Evolutionary conservation across 768 basidiomycete species (phyloP), one percentile per base, ranked within the genome.

Genomic region (Cystofilobasidium macerans): DNA sequence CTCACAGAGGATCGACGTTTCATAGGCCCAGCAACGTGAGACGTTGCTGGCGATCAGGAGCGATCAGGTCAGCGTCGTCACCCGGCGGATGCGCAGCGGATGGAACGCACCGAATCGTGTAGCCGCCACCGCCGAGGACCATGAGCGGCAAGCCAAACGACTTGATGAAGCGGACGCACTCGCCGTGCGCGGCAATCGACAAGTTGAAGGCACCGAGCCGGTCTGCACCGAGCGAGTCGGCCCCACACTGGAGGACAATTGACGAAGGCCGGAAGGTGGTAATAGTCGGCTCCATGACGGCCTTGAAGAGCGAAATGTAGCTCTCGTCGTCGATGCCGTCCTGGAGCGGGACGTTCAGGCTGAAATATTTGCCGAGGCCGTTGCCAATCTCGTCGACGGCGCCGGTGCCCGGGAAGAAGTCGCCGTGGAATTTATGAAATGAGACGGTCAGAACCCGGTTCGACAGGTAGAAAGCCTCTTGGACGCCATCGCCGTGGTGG

Each of bases 391-490:
- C 94, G 73, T 93, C 88, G 12, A 97, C 81, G 76, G 92, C 92
- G 20, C 94, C 94, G 0, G 94, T 99, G 0, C 93, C 92, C 0
- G 94, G 94, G 76, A 99, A 99, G 80, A 99, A 99, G 72, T 94
- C 90, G 64, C 90, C 92, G 1, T 88, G 92, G 79, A 95, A 99
- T 78, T 98, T 98, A 80, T 99, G 94, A 78, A 99, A 99, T 0
- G 94, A 97, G 18, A 97, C 89, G 0, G 94, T 98, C 83, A 97
- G 87, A 69, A 99, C 94, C n/a, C 94, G 86, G 72, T 99, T 92
- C 43, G 90, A 87, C 71, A 94, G 87, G 77, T 94, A 99, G 76
- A 99, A 98, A 0, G 94, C 95, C 68, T 94, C 87, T 73, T 99
- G 91, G 2, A 99, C 95, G 28, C 94, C 94, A 72, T 99, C 94